These are phyloP conservation scores for Neofusicoccum cordaticola DNA, from an alignment of 2,329 filamentous ascomycete genomes.

Conservation along the genomic window DNA sequence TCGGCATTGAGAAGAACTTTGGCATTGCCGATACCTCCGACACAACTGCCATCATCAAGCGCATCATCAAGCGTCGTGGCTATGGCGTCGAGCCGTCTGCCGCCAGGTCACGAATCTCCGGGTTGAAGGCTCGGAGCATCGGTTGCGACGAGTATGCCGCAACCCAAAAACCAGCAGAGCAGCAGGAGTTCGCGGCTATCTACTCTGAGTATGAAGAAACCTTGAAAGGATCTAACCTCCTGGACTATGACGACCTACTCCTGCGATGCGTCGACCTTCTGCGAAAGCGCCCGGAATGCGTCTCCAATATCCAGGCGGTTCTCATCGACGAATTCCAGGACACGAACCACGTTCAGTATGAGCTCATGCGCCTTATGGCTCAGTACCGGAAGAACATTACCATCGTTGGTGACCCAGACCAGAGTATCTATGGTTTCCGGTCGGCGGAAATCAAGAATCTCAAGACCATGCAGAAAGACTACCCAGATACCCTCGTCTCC, in stretches of 20 bases:
- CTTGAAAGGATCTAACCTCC: conserved; percentile 70
- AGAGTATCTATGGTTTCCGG: conserved; percentile 96
- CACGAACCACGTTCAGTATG: conserved; percentile 92
- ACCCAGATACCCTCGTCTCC: conserved; percentile 74
- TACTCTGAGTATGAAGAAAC: conserved; percentile 77
- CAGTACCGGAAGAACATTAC: conserved; percentile 73
- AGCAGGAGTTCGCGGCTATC: conserved; percentile 64
- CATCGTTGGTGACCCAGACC: conserved; percentile 93
- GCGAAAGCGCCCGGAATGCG: conserved; percentile 69
- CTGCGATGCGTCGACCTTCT: conserved; percentile 80
- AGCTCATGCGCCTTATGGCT: conserved; percentile 86
- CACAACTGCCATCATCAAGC: conserved; percentile 72
- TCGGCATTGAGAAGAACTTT: conserved; percentile 80
- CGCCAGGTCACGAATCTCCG: conserved; percentile 72
- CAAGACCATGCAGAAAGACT: conserved; percentile 71
- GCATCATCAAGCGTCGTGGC: conserved; percentile 74
- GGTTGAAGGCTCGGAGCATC: conserved; percentile 57
- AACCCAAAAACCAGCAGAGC: conserved; percentile 47
- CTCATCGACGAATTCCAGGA: conserved; percentile 98
- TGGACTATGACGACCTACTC: conserved; percentile 94
- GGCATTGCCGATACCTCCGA: conserved; percentile 86
- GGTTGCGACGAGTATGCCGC: conserved; percentile 43
- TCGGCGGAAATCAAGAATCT: conserved; percentile 91
- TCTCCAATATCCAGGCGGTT: conserved; percentile 85
- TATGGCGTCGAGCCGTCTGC: conserved; percentile 66